These are phyloP conservation scores for Pleurotus sapidus DNA, from an alignment of 768 basidiomycete species.

Conservation along the genomic window DNA sequence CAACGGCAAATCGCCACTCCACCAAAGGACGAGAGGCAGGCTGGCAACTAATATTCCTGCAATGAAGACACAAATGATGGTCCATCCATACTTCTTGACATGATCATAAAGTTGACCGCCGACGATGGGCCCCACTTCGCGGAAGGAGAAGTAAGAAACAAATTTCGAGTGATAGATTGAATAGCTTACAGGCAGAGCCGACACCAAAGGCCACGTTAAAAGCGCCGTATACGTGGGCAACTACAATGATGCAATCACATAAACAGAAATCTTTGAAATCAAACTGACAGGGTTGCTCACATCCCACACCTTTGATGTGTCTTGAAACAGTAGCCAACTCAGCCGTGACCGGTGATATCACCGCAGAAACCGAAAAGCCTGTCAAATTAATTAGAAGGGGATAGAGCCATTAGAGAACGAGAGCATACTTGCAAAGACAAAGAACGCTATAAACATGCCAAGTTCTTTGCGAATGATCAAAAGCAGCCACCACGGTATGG, in stretches of 20 bases:
- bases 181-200: constrained; percentile 54
- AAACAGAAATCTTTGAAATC: neutral
- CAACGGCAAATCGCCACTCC: constrained; percentile 34
- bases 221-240: constrained; percentile 71
- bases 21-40: constrained; percentile 39
- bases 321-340: constrained; percentile 65
- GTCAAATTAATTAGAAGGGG: neutral
- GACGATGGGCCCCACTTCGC: constrained; percentile 65
- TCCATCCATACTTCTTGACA: constrained; percentile 52
- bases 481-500: constrained; percentile 64
- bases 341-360: constrained; percentile 59
- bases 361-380: constrained; percentile 64
- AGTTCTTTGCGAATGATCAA: constrained; percentile 45
- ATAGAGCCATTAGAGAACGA: neutral
- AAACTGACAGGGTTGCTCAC: constrained; percentile 33
- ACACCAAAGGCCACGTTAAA: constrained; percentile 72
- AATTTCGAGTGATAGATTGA: neutral
- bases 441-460: constrained; percentile 43
- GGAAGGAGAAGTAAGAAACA: constrained; percentile 3
- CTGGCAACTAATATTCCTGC: constrained; percentile 38
- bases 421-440: constrained; percentile 54
- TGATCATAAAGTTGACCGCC: constrained; percentile 72
- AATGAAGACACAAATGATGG: constrained; percentile 49
- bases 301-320: constrained; percentile 62
- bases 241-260: constrained; percentile 27